A percentile compares a stretch with the other conserved stretches of the same genome.
These are phyloP conservation scores for Arabidopsis lyrata DNA, from an alignment of 441 rosid species.

Conservation along the genomic window DNA sequence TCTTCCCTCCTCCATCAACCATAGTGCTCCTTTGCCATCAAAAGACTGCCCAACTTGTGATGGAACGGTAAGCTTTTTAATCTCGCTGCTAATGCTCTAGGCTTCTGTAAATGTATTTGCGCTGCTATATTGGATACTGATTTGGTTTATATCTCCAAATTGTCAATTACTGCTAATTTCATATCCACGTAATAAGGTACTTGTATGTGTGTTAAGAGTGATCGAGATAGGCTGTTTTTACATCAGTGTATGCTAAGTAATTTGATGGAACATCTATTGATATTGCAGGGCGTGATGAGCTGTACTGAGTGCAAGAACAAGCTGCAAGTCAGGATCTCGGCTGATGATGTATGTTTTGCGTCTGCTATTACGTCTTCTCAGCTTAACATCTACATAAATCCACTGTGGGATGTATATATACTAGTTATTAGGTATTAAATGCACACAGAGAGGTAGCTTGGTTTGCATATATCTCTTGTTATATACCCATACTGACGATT, in stretches of 20 bases:
- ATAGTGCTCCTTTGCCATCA: conserved; percentile 72
- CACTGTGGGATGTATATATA: conserved; percentile 13
- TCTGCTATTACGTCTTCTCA: conserved; percentile 35
- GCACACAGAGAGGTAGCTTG: conserved; percentile 13
- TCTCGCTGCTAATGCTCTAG: conserved; percentile 10
- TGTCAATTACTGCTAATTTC: conserved; percentile 4
- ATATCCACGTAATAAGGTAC: conserved; percentile 8
- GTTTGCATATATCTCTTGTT: not conserved
- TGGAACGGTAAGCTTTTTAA: conserved; percentile 72
- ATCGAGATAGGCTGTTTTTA: conserved; percentile 6
- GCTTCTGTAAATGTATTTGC: not conserved
- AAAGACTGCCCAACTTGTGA: conserved; percentile 93
- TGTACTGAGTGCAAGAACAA: conserved; percentile 93
- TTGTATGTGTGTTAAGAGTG: conserved; percentile 14
- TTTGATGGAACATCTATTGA: conserved; percentile 32
- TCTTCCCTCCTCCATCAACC: conserved; percentile 73
- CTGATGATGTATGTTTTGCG: conserved; percentile 80
- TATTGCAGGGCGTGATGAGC: conserved; percentile 85
- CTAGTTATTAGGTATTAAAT: conserved; percentile 30
- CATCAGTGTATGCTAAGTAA: conserved; percentile 32
- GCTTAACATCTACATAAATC: conserved; percentile 29
- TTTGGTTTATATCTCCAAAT: conserved; percentile 19
- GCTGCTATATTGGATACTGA: not conserved
- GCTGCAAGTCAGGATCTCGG: conserved; percentile 85
- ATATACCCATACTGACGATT: not conserved